A percentile compares a stretch with the other conserved stretches of the same genome.
phyloP scores from a whole-genome alignment of 2,329 filamentous ascomycete species.

The Colletotrichum musicola region DNA sequence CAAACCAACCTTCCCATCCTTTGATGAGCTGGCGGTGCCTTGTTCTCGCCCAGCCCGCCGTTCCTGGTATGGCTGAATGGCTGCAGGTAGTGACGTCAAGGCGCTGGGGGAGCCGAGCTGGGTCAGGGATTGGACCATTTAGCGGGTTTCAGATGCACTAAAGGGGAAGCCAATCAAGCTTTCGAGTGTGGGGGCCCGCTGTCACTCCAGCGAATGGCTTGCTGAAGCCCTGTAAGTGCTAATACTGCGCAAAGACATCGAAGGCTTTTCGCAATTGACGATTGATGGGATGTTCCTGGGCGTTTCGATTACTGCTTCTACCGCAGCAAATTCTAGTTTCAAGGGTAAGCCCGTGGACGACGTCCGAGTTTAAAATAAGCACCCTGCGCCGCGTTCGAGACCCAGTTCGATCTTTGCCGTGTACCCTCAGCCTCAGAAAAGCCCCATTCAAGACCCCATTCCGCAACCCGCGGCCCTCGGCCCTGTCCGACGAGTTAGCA shows the following conservation, averaged over 20 bases:
- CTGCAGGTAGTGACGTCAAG: conserved; percentile 31
- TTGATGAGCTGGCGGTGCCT: conserved; percentile 15
- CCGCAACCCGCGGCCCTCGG: conserved; percentile 1
- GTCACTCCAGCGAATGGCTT: conserved; percentile 14
- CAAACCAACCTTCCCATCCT: background rate
- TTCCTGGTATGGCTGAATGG: conserved; percentile 13
- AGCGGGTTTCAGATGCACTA: conserved; percentile 33
- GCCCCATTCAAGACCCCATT: background rate
- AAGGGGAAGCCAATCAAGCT: conserved; percentile 33
- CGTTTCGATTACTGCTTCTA: background rate
- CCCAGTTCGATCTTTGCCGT: conserved; percentile 1
- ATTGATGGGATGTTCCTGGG: conserved; percentile 16
- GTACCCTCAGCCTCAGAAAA: conserved; percentile 13
- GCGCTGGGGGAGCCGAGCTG: conserved; percentile 14
- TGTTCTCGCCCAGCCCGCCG: conserved; percentile 19
- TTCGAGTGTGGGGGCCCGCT: conserved; percentile 16
- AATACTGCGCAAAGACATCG: conserved; percentile 1
- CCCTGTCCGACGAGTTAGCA: conserved; percentile 43
- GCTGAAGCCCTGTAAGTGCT: background rate
- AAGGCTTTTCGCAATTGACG: background rate
- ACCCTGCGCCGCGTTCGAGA: conserved; percentile 15
- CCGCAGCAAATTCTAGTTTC: conserved; percentile 16
- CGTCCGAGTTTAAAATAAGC: background rate
- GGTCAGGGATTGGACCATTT: conserved; percentile 18
- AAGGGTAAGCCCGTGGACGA: conserved; percentile 16